These are phyloP conservation scores for Penicillium lividum DNA, from an alignment of 495 filamentous ascomycete species.

Conservation along the genomic window DNA sequence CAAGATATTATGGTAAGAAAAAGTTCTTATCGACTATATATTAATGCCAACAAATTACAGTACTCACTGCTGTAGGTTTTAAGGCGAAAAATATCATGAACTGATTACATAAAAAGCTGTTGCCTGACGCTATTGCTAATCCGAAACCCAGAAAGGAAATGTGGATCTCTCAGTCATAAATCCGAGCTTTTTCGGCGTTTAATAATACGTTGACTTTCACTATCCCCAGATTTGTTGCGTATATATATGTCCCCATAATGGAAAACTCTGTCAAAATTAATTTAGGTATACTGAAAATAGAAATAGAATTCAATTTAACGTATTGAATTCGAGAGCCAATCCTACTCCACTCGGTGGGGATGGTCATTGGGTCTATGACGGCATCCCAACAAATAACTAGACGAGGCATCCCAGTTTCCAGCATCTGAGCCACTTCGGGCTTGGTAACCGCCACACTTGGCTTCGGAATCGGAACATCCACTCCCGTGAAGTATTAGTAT, in stretches of 20 bases:
- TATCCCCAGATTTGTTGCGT: neutral
- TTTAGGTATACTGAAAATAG: neutral
- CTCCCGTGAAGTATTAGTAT: neutral
- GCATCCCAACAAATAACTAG: neutral
- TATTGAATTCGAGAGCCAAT: neutral
- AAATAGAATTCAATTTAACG: neutral
- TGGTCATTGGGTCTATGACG: conserved; percentile 6
- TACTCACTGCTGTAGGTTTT: neutral
- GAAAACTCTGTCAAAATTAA: too few species aligned
- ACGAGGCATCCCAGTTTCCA: neutral
- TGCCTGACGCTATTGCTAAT: neutral
- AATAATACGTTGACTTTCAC: neutral
- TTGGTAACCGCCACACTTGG: neutral
- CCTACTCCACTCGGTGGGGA: neutral
- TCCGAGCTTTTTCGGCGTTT: neutral
- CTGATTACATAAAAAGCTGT: neutral
- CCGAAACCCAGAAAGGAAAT: neutral
- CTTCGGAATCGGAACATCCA: neutral
- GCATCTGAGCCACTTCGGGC: neutral
- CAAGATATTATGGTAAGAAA: neutral
- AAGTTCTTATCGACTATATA: neutral
- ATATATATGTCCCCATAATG: neutral
- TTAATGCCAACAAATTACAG: too few species aligned
- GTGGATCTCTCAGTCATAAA: neutral
- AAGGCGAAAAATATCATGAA: neutral